Conservation (phyloP, 2,329 filamentous ascomycete species). For the Phaeosphaeriaceae sp. region DNA sequence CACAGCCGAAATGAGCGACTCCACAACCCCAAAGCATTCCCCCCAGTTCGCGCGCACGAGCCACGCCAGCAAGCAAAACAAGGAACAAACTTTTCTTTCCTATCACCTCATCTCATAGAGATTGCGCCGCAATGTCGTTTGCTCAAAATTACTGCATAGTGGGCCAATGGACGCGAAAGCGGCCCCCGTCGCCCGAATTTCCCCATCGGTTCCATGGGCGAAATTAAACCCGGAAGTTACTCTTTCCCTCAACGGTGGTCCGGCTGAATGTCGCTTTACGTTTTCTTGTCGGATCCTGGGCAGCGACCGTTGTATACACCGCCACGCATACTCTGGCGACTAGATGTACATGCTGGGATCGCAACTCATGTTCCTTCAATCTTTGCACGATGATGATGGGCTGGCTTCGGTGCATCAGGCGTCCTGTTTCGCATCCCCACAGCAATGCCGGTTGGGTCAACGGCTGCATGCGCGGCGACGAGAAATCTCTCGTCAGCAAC, state of each 20-base stretch:
- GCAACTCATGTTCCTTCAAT: background rate
- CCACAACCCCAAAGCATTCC: slow-evolving; percentile 40
- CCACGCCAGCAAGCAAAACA: slow-evolving; percentile 26
- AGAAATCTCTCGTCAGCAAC: slow-evolving; percentile 13
- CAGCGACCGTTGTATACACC: slow-evolving; percentile 10
- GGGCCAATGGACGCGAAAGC: slow-evolving; percentile 13
- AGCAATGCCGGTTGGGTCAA: slow-evolving; percentile 21
- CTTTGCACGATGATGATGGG: background rate
- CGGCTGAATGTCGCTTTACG: background rate
- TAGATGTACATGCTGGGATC: background rate
- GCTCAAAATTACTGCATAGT: slow-evolving; percentile 8
- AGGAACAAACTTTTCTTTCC: slow-evolving; percentile 16
- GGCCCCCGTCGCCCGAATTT: slow-evolving; percentile 8
- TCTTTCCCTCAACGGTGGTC: slow-evolving; percentile 17
- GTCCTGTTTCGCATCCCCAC: slow-evolving; percentile 16
- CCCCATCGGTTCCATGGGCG: slow-evolving; percentile 16
- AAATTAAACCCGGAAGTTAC: slow-evolving; percentile 19
- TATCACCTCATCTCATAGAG: slow-evolving; percentile 39
- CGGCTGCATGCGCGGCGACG: slow-evolving; percentile 12
- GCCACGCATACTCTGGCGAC: slow-evolving; percentile 11
- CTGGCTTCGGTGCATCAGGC: background rate
- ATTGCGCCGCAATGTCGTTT: slow-evolving; percentile 41
- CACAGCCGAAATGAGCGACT: slow-evolving; percentile 47
- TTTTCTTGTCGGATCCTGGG: background rate
- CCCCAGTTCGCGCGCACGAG: slow-evolving; percentile 36